Conservation (phyloP, 768 basidiomycete genomes). For the Clitopilus passeckerianus region DNA sequence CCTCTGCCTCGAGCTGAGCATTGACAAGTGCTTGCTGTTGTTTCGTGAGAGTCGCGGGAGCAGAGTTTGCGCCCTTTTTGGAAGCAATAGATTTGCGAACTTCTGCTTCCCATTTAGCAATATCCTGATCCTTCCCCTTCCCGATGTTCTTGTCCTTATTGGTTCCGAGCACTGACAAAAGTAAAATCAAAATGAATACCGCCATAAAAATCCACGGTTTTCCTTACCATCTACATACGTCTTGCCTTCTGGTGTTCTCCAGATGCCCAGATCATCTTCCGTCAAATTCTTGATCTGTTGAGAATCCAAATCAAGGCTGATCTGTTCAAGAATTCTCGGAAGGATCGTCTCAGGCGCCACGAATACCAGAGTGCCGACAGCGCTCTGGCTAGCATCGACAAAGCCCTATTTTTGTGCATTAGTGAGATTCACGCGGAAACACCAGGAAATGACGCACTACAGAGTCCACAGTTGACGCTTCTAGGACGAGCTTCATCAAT, state of each 20-base stretch:
- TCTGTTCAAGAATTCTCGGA: slow-evolving; percentile 63
- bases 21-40: slow-evolving; percentile 81
- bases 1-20: slow-evolving; percentile 80
- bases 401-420: no score
- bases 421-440: no score
- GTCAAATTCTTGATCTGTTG: slow-evolving; percentile 56
- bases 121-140: slow-evolving; percentile 86
- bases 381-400: slow-evolving; percentile 65
- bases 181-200: background rate
- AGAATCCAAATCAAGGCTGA: slow-evolving; percentile 62
- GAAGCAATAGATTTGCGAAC: slow-evolving; percentile 78
- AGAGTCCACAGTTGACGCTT: slow-evolving; percentile 36
- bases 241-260: slow-evolving; percentile 81
- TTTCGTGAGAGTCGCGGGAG: slow-evolving; percentile 59
- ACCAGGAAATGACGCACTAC: slow-evolving; percentile 32
- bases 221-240: slow-evolving; percentile 72
- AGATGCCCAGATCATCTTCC: slow-evolving; percentile 74
- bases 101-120: slow-evolving; percentile 94
- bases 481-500: slow-evolving; percentile 44
- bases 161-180: slow-evolving; percentile 52
- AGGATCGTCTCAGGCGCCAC: slow-evolving; percentile 68
- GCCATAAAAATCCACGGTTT: background rate
- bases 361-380: slow-evolving; percentile 75
- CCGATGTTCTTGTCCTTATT: slow-evolving; percentile 48
- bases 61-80: slow-evolving; percentile 57